phyloP scores from a whole-genome alignment of 2,329 filamentous ascomycete species.

The Pseudocercospora fijiensis region DNA sequence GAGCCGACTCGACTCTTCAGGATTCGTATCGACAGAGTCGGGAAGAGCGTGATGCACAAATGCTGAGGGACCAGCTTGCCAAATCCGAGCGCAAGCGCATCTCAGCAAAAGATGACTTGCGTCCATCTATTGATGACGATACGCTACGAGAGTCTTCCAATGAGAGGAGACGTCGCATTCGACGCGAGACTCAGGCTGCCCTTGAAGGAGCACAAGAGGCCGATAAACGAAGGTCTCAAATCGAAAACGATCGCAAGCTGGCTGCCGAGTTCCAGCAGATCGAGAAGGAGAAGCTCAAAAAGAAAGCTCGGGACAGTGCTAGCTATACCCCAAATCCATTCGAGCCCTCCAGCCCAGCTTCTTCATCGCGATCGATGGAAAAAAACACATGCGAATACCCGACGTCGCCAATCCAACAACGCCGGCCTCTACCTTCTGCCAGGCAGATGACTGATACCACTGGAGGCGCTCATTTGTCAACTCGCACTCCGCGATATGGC shows the following conservation, averaged over 20 bases:
- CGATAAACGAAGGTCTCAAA: background rate
- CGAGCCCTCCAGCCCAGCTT: conserved; percentile 8
- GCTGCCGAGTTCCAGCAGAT: conserved; percentile 3
- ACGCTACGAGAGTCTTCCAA: conserved; percentile 3
- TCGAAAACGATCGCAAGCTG: conserved; percentile 4
- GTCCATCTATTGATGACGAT: background rate
- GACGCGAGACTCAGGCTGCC: conserved; percentile 9
- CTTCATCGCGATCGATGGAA: background rate
- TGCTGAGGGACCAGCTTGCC: conserved; percentile 11
- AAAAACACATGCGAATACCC: conserved; percentile 6
- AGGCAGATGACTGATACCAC: conserved; percentile 13
- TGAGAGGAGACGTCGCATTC: conserved; percentile 6
- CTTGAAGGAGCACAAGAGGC: conserved; percentile 1
- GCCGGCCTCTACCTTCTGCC: conserved; percentile 9
- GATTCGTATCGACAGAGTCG: conserved; percentile 5
- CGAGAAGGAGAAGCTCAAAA: conserved; percentile 10
- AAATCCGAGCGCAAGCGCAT: conserved; percentile 6
- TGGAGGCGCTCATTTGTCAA: background rate
- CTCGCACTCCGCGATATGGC: conserved; percentile 16
- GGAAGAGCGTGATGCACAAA: conserved; percentile 13
- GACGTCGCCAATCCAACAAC: background rate
- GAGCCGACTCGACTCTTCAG: conserved; percentile 7
- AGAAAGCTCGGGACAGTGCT: conserved; percentile 10
- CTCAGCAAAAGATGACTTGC: conserved; percentile 2
- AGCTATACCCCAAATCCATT: background rate